Evolutionary conservation across 768 basidiomycete species (phyloP).

Genomic region (Phlegmacium glaucopus): DNA sequence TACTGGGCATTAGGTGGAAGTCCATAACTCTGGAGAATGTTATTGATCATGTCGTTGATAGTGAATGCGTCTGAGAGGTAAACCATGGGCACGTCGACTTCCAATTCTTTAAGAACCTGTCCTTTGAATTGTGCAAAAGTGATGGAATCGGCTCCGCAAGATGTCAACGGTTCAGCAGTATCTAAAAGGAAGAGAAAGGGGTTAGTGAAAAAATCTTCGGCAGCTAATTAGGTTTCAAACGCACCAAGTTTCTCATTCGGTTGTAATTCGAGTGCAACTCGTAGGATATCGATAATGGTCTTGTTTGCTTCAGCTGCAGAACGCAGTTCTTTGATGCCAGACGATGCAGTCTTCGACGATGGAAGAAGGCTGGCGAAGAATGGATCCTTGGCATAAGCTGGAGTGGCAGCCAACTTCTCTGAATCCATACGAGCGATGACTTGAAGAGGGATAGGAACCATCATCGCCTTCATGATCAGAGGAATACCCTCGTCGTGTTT

Average conservation of each 20-base stretch:
- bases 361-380: constrained; percentile 18
- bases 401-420: constrained; percentile 15
- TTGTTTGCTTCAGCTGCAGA: constrained; percentile 17
- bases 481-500: constrained; percentile 17
- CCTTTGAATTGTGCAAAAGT: constrained; percentile 31
- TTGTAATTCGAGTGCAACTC: constrained; percentile 24
- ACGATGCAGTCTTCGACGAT: constrained; percentile 1
- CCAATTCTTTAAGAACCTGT: constrained; percentile 26
- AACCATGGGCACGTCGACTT: constrained; percentile 29
- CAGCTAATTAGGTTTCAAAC: not conserved
- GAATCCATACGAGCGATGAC: constrained; percentile 19
- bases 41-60: constrained; percentile 27
- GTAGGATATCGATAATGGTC: constrained; percentile 19
- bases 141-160: constrained; percentile 31
- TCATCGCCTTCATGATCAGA: constrained; percentile 20
- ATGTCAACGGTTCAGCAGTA: constrained; percentile 22
- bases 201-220: not conserved
- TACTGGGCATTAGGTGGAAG: not conserved
- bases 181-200: constrained; percentile 14
- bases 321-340: constrained; percentile 4
- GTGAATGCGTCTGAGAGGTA: constrained; percentile 29
- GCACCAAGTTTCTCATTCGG: constrained; percentile 26
- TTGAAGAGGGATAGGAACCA: constrained; percentile 16
- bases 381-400: constrained; percentile 19
- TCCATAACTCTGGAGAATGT: constrained; percentile 19